Evolutionary conservation across 1,139 yeast species (phyloP).

Genomic region (Meyerozyma athensensis): DNA sequence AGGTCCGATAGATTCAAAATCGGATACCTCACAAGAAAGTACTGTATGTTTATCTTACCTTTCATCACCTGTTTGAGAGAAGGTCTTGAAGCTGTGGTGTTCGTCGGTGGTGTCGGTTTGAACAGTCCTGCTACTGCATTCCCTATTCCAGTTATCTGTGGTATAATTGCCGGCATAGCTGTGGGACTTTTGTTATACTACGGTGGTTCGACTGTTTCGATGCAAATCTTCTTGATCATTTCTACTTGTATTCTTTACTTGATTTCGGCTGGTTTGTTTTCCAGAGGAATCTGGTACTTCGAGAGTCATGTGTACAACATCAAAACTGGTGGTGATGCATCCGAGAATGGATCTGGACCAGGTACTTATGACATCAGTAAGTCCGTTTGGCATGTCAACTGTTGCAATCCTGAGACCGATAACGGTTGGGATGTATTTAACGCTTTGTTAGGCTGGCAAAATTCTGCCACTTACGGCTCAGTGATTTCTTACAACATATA

Average conservation of each 20-base stretch:
- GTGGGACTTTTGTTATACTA: slow-evolving; percentile 36
- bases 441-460: slow-evolving; percentile 45
- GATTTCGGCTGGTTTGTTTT: slow-evolving; percentile 42
- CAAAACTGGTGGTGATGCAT: slow-evolving; percentile 63
- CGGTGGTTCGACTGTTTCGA: slow-evolving; percentile 39
- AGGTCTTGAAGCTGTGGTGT: slow-evolving; percentile 46
- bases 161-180: slow-evolving; percentile 29
- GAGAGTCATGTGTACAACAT: slow-evolving; percentile 60
- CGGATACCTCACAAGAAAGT: slow-evolving; percentile 26
- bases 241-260: slow-evolving; percentile 41
- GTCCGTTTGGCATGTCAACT: slow-evolving; percentile 93
- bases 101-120: slow-evolving; percentile 46
- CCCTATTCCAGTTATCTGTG: slow-evolving; percentile 35
- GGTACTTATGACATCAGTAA: slow-evolving; percentile 83
- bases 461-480: slow-evolving; percentile 23
- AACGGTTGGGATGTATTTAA: slow-evolving; percentile 94
- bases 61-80: slow-evolving; percentile 43
- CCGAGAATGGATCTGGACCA: slow-evolving; percentile 89
- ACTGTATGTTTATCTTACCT: slow-evolving; percentile 38
- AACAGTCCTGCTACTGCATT: slow-evolving; percentile 34
- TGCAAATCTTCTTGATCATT: slow-evolving; percentile 37
- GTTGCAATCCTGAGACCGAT: slow-evolving; percentile 87
- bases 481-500: slow-evolving; percentile 23
- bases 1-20: slow-evolving; percentile 15
- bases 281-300: slow-evolving; percentile 82